Conservation (phyloP, 78 protist species). For the Isochrysis galbana region DNA sequence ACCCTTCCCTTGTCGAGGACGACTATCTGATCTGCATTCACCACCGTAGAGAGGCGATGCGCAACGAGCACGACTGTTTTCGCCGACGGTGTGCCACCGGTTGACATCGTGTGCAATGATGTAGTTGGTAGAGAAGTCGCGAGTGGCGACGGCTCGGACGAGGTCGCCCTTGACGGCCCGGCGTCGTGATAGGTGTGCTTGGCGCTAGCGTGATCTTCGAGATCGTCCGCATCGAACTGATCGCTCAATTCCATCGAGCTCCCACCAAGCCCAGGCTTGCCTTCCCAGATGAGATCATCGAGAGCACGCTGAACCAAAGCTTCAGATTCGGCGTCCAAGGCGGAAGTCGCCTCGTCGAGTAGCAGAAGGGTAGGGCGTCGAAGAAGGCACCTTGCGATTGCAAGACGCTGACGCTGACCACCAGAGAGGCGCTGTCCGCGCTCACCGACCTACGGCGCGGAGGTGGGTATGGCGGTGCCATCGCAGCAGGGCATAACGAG, state of each 20-base stretch:
- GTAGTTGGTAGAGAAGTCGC: too few relatives aligned
- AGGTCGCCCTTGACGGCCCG: too few relatives aligned
- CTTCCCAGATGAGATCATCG: constrained; percentile 25
- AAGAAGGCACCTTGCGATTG: constrained; percentile 35
- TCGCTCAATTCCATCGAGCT: too few relatives aligned
- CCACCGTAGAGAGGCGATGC: constrained; percentile 57
- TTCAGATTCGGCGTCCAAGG: constrained; percentile 49
- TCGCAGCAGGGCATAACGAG: constrained; percentile 22
- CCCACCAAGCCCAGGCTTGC: too few relatives aligned
- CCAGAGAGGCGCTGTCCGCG: constrained; percentile 39
- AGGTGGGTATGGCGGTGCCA: background rate
- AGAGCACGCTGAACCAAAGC: background rate
- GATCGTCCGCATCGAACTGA: too few relatives aligned
- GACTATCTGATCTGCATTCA: constrained; percentile 28
- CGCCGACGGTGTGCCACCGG: background rate
- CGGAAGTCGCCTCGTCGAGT: constrained; percentile 46
- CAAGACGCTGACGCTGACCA: constrained; percentile 44
- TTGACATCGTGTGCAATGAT: too few relatives aligned
- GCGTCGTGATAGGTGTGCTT: too few relatives aligned
- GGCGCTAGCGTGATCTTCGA: too few relatives aligned
- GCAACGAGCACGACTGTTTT: constrained; percentile 53
- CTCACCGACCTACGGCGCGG: constrained; percentile 25
- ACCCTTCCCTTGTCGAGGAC: constrained; percentile 37
- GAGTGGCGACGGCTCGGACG: too few relatives aligned
- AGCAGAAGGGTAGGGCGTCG: constrained; percentile 28